Percentiles rank a stretch among this genome's conserved stretches.
Conservation (phyloP, 345 rosid species). For the Angophora floribunda region DNA sequence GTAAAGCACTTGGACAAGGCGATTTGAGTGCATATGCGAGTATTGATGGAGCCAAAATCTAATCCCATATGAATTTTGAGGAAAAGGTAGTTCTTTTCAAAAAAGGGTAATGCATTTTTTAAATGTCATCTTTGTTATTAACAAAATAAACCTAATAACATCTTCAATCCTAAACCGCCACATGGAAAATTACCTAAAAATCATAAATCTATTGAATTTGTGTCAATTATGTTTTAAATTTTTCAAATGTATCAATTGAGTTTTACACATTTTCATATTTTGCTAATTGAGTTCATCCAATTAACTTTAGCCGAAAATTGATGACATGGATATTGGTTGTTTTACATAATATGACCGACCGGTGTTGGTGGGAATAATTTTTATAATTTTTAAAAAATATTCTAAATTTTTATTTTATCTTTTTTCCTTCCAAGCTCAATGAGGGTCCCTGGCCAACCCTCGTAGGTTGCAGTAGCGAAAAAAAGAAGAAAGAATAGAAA, state of each 20-base stretch:
- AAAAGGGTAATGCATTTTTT: neutral
- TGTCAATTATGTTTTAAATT: too few relatives aligned
- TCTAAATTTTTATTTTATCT: too few relatives aligned
- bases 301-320: too few relatives aligned
- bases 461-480: neutral
- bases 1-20: neutral
- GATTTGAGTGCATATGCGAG: neutral
- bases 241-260: too few relatives aligned
- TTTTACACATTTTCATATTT: too few relatives aligned
- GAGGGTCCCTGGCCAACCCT: neutral
- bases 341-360: too few relatives aligned
- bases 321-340: accelerated
- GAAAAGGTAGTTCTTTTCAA: neutral
- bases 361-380: accelerated
- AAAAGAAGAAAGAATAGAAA: too few relatives aligned
- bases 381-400: too few relatives aligned
- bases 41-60: neutral
- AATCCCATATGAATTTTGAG: neutral
- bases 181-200: neutral
- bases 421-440: neutral
- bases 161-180: neutral
- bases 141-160: neutral
- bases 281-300: neutral
- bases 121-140: neutral
- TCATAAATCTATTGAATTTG: too few relatives aligned